Percentiles rank a stretch among this genome's conserved stretches.
Conservation (phyloP, 2,329 filamentous ascomycete species). For the Fusarium gaditjirri region DNA sequence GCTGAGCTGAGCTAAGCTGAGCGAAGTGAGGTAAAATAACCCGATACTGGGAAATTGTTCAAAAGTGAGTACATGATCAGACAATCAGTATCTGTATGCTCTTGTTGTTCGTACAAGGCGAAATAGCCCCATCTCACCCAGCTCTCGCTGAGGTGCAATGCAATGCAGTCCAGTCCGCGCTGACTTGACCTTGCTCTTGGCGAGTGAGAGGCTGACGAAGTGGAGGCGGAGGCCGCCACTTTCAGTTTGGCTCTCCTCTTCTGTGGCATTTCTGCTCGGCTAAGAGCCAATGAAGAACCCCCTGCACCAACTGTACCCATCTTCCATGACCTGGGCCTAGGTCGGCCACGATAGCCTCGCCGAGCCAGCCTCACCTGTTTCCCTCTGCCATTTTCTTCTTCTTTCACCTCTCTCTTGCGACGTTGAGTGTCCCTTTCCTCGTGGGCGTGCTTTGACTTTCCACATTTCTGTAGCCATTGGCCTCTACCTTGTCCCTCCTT, state of each 20-base stretch:
- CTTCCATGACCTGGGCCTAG: conserved; percentile 6
- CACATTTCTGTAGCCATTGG: conserved; percentile 19
- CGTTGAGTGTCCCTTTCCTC: conserved; percentile 7
- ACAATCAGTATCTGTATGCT: conserved; percentile 12
- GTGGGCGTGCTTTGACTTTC: conserved; percentile 17
- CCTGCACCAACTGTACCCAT: conserved; percentile 13
- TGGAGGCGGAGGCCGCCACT: conserved; percentile 26
- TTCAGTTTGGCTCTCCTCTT: conserved; percentile 20
- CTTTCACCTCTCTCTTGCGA: conserved; percentile 17
- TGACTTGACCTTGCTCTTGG: conserved; percentile 14
- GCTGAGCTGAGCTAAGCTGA: not conserved
- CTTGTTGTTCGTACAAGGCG: conserved; percentile 27
- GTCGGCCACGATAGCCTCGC: conserved; percentile 44
- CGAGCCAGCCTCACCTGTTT: conserved; percentile 45
- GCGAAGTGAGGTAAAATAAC: not conserved
- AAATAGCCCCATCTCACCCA: conserved; percentile 25
- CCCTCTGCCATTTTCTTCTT: conserved; percentile 14
- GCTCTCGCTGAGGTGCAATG: conserved; percentile 25
- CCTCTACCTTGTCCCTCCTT: conserved; percentile 18
- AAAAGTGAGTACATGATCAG: conserved; percentile 31
- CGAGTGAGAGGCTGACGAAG: conserved; percentile 42
- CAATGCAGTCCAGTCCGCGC: not conserved
- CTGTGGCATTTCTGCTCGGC: conserved; percentile 32
- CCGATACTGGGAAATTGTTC: not conserved
- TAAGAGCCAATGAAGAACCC: conserved; percentile 43